A percentile compares a stretch with the other conserved stretches of the same genome.
phyloP scores from a whole-genome alignment of 2,329 filamentous ascomycete genomes.

The Verticillium isaacii region DNA sequence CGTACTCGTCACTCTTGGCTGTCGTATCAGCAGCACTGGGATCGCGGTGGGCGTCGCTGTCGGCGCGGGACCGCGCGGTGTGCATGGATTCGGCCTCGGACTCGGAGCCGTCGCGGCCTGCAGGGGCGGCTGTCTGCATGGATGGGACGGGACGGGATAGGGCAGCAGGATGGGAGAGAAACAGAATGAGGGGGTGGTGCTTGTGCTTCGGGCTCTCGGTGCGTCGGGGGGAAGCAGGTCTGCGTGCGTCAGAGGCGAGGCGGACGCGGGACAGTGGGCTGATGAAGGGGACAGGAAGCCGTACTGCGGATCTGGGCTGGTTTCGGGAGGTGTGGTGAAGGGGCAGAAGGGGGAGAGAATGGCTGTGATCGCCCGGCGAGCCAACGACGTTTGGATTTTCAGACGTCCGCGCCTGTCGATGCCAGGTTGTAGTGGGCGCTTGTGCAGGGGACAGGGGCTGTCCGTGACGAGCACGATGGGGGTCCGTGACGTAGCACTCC shows the following conservation, averaged over 20 bases:
- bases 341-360: background rate
- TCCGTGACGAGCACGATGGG: background rate
- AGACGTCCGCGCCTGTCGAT: no score
- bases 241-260: background rate
- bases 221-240: background rate
- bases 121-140: background rate
- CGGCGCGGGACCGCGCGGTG: background rate
- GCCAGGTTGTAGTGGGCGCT: background rate
- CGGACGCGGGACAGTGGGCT: background rate
- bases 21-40: background rate
- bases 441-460: background rate
- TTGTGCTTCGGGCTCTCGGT: background rate
- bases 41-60: background rate
- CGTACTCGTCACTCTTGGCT: slow-evolving; percentile 8
- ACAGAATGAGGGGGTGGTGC: background rate
- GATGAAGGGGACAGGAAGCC: background rate
- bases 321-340: background rate
- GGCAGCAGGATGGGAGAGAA: background rate
- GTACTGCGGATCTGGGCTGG: background rate
- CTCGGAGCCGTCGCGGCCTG: background rate
- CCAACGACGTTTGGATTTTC: background rate
- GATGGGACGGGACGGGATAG: background rate
- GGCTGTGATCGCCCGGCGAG: background rate
- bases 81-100: background rate
- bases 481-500: background rate